phyloP scores from a whole-genome alignment of 2,329 filamentous ascomycete species.

The Fusarium sp. region DNA sequence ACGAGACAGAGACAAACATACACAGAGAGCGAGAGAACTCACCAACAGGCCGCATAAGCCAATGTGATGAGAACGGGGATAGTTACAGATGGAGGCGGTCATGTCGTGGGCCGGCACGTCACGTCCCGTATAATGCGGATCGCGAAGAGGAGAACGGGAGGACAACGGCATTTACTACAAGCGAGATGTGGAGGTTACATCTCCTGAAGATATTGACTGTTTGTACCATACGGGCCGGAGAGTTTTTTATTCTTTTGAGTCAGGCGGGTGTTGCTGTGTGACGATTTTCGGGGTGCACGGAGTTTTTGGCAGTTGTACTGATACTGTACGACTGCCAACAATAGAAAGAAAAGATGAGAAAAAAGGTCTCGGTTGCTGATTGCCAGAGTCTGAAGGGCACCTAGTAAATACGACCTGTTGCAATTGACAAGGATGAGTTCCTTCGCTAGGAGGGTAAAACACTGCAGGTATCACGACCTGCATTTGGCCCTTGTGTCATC shows the following conservation, averaged over 20 bases:
- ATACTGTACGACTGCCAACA: background rate
- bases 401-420: background rate
- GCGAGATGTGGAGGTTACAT: conserved; percentile 3
- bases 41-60: background rate
- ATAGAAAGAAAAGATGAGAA: background rate
- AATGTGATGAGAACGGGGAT: background rate
- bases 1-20: background rate
- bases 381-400: background rate
- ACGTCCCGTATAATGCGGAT: conserved; percentile 2
- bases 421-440: background rate
- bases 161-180: conserved; percentile 24
- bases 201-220: background rate
- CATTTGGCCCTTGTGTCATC: background rate
- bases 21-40: background rate
- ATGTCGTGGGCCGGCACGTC: conserved; percentile 10
- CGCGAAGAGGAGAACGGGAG: conserved; percentile 5
- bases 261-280: conserved; percentile 12
- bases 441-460: background rate
- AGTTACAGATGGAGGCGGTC: conserved; percentile 3
- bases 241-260: conserved; percentile 8
- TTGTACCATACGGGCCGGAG: conserved; percentile 12
- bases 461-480: background rate
- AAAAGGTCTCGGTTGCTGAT: background rate
- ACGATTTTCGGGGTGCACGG: conserved; percentile 26
- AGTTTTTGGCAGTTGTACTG: conserved; percentile 1